phyloP scores from a whole-genome alignment of 805 yeast genomes.

The Zygoascus tannicola region DNA sequence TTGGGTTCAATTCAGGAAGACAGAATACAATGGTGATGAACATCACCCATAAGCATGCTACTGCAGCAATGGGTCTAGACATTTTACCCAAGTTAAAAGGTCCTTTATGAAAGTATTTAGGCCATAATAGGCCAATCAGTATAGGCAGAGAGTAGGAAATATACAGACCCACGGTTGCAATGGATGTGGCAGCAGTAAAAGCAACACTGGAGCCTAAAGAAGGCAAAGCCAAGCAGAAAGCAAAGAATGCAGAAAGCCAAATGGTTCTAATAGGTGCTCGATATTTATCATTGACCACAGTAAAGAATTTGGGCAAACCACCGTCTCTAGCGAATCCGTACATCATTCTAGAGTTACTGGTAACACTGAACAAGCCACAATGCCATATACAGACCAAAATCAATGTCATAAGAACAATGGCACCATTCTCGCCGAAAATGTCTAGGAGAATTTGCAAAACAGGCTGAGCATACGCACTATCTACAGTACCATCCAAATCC shows the following conservation, averaged over 20 bases:
- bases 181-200: constrained; percentile 60
- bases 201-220: constrained; percentile 52
- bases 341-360: constrained; percentile 46
- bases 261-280: constrained; percentile 60
- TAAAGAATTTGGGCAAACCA: constrained; percentile 55
- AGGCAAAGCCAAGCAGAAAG: constrained; percentile 44
- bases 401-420: constrained; percentile 13
- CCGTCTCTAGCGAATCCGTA: constrained; percentile 69
- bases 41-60: constrained; percentile 42
- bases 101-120: constrained; percentile 50
- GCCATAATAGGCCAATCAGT: constrained; percentile 41
- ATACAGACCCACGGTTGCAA: constrained; percentile 53
- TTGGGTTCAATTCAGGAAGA: constrained; percentile 43
- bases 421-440: constrained; percentile 22
- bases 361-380: constrained; percentile 16
- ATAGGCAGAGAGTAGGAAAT: constrained; percentile 58
- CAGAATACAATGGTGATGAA: constrained; percentile 49
- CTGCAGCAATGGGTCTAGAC: constrained; percentile 37
- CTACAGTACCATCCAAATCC: constrained; percentile 29
- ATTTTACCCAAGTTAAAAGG: constrained; percentile 51
- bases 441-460: constrained; percentile 35
- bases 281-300: constrained; percentile 45
- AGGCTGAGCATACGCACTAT: constrained; percentile 38
- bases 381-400: constrained; percentile 17
- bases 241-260: constrained; percentile 40